Conservation (phyloP, 2,329 filamentous ascomycete species). For the Albifimbria verrucaria region DNA sequence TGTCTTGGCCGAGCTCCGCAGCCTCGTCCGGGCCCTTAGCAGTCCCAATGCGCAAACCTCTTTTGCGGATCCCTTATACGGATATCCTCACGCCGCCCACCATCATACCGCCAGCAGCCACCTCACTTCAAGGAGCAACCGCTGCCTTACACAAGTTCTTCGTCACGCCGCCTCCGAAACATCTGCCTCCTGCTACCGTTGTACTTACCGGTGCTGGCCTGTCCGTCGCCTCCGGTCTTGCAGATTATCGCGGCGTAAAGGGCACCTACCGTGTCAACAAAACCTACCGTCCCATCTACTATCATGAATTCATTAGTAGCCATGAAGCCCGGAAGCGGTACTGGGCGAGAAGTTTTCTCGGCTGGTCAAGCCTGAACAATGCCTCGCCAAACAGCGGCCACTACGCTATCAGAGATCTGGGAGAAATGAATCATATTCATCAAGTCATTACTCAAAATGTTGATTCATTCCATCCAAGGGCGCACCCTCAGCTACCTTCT, state of each 20-base stretch:
- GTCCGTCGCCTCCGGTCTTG: constrained; percentile 86
- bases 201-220: constrained; percentile 80
- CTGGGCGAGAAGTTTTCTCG: constrained; percentile 92
- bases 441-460: constrained; percentile 94
- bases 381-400: constrained; percentile 81
- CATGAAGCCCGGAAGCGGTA: constrained; percentile 90
- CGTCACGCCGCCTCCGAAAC: constrained; percentile 50
- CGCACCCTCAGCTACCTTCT: constrained; percentile 72
- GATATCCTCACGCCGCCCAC: constrained; percentile 72
- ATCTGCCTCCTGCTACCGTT: constrained; percentile 45
- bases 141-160: constrained; percentile 77
- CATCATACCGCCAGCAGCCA: constrained; percentile 71
- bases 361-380: constrained; percentile 78
- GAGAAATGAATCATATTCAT: constrained; percentile 66
- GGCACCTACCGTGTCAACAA: constrained; percentile 94
- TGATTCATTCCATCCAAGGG: constrained; percentile 82
- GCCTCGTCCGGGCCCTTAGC: background rate
- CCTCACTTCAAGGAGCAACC: constrained; percentile 68
- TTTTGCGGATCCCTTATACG: constrained; percentile 90
- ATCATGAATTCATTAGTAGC: constrained; percentile 77
- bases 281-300: constrained; percentile 87
- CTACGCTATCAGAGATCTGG: constrained; percentile 70
- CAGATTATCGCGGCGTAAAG: constrained; percentile 85
- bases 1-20: background rate
- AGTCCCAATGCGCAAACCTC: constrained; percentile 59